These are phyloP conservation scores for Dichotomocladium elegans DNA, from an alignment of 371 early-diverging fungal species.

Conservation along the genomic window DNA sequence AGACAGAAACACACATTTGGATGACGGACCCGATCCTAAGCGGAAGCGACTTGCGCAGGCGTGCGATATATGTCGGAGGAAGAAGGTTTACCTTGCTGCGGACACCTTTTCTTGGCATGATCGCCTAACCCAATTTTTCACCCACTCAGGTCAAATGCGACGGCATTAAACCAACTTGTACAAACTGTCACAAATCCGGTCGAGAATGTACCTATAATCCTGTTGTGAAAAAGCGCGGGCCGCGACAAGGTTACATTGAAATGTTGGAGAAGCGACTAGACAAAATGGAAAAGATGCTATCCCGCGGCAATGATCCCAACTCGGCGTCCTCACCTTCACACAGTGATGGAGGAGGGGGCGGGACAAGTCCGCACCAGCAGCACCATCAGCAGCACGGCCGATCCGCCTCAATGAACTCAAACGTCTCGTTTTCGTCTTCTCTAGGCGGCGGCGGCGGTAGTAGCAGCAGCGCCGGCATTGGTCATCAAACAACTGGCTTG, in stretches of 20 bases:
- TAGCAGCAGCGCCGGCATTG: too few species aligned
- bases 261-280: slow-evolving; percentile 68
- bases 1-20: too few species aligned
- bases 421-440: too few species aligned
- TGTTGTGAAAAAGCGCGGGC: slow-evolving; percentile 71
- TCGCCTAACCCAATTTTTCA: too few species aligned
- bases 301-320: neutral
- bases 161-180: slow-evolving; percentile 73
- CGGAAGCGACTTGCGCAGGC: slow-evolving; percentile 77
- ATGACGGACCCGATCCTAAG: slow-evolving; percentile 25
- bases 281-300: slow-evolving; percentile 54
- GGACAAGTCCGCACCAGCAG: neutral
- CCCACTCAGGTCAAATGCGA: slow-evolving; percentile 68
- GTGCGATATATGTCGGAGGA: slow-evolving; percentile 76
- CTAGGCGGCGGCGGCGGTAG: too few species aligned
- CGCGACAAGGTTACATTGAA: slow-evolving; percentile 79
- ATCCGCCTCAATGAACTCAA: too few species aligned
- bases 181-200: slow-evolving; percentile 65
- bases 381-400: neutral
- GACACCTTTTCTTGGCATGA: neutral
- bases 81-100: slow-evolving; percentile 75
- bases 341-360: too few species aligned
- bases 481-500: too few species aligned
- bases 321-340: neutral
- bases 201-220: slow-evolving; percentile 69